Evolutionary conservation across 768 basidiomycete genomes (phyloP), one percentile per base, ranked within the genome.

Genomic region (Termitomyces sp.): DNA sequence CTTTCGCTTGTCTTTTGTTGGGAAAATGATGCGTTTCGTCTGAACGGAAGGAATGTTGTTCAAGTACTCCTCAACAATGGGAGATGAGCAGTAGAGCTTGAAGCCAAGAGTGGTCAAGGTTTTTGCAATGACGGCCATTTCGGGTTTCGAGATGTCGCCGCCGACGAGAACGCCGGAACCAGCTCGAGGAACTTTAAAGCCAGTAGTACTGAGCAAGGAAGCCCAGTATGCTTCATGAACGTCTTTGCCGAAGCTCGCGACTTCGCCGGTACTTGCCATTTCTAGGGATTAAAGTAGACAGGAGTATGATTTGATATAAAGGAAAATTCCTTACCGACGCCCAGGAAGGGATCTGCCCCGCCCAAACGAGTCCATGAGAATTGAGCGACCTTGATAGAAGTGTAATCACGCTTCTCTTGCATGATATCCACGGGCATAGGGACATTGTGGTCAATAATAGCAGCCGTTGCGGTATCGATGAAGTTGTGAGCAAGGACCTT

Each of bases 261-360:
- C 93, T 70, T 99, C 96, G 35, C 96, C 96, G 7, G 96, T 98
- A 65, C 91, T 94, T 2, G 95, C 94, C 96, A 98, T 98, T 77
- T 97, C 94, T 91, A 66, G 22, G 42, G 28, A 14, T 52, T 53
- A 30, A 21, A 22, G 38, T 40, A 12, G 52, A 10, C 22, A 34
- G 60, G 57, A 43, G 58, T 24, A 15, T 30, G 24, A n/a, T 28
- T 26, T 28, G 17, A n/a, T 37, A 46, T 40, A 3, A 28, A 45
- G 38, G 9, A 51, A 42, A 38, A 14, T 43, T 80, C 89, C 55
- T 68, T 60, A 92, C 91, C 91, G 51, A 96, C 93, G 57, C 94
- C 93, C 58, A 98, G 77, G 84, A 94, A 95, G 10, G 95, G 96
- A 77, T 98, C 96, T 19, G 96, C 96, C 56, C 96, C 96, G 22